Conservation (phyloP, 2,329 filamentous ascomycete genomes). For the Rhynchosporium secalis region DNA sequence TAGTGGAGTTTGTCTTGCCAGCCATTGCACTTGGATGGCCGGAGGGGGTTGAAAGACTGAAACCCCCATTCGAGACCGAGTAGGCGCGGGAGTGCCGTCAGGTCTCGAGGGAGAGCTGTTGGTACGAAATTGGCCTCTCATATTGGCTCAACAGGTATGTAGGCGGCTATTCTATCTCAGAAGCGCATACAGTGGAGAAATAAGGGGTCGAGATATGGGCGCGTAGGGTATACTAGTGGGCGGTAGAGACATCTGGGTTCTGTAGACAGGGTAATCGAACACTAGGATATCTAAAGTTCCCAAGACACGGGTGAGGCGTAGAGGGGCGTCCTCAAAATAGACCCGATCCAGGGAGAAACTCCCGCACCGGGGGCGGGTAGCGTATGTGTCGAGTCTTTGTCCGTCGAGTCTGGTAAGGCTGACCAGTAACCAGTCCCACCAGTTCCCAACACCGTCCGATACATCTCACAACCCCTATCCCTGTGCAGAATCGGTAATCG, state of each 20-base stretch:
- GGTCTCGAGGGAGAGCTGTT: slow-evolving; percentile 24
- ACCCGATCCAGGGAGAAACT: not conserved
- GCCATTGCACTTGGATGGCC: slow-evolving; percentile 9
- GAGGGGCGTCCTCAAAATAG: slow-evolving; percentile 13
- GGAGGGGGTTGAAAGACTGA: slow-evolving; percentile 15
- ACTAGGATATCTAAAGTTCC: not conserved
- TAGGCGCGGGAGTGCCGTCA: slow-evolving; percentile 18
- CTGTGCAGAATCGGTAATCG: slow-evolving; percentile 15
- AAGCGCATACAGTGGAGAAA: slow-evolving; percentile 11
- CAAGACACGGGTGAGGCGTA: slow-evolving; percentile 21
- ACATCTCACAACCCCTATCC: not conserved
- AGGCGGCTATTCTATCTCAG: slow-evolving; percentile 25
- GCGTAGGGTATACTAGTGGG: slow-evolving; percentile 25
- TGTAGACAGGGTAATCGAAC: not conserved
- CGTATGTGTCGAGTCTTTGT: not conserved
- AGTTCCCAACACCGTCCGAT: slow-evolving; percentile 2
- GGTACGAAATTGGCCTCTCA: slow-evolving; percentile 13
- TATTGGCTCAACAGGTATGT: slow-evolving; percentile 22
- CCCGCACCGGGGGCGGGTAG: not conserved
- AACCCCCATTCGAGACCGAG: slow-evolving; percentile 15
- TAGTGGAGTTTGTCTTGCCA: slow-evolving; percentile 9
- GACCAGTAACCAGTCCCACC: slow-evolving; percentile 6
- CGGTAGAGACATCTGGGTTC: slow-evolving; percentile 16
- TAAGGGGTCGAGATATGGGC: slow-evolving; percentile 21
- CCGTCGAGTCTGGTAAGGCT: slow-evolving; percentile 7